Evolutionary conservation across 768 basidiomycete species (phyloP).

Genomic region (Rhodotorula diobovata): DNA sequence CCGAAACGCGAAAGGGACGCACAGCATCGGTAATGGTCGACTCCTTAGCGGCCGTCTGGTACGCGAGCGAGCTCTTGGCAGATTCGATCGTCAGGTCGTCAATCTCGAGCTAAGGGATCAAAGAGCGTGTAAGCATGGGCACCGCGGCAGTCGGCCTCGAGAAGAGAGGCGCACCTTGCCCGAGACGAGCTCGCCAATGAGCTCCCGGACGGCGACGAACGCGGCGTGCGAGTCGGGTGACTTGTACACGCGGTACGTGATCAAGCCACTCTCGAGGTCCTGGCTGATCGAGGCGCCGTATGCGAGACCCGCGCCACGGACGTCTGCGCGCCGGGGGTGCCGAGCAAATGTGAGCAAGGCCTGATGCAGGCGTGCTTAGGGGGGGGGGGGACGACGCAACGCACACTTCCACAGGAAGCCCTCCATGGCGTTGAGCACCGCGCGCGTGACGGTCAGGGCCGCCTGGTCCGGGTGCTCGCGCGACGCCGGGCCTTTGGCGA

Average conservation of each 20-base stretch:
- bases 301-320: constrained; percentile 89
- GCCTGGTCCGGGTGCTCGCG: constrained; percentile 75
- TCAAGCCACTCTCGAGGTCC: constrained; percentile 40
- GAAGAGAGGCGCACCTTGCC: constrained; percentile 58
- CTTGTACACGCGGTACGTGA: constrained; percentile 45
- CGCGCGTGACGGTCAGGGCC: constrained; percentile 73
- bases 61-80: constrained; percentile 88
- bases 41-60: constrained; percentile 69
- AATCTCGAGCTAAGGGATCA: constrained; percentile 80
- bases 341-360: not conserved
- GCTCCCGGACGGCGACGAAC: constrained; percentile 70
- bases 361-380: not conserved
- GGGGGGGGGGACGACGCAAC: constrained; percentile 11
- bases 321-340: constrained; percentile 54
- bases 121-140: too few species aligned
- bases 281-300: constrained; percentile 48
- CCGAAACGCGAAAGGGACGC: constrained; percentile 44
- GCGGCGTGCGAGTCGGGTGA: constrained; percentile 56
- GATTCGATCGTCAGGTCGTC: constrained; percentile 78
- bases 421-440: constrained; percentile 87
- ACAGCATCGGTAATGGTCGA: constrained; percentile 85
- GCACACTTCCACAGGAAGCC: constrained; percentile 79
- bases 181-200: constrained; percentile 73
- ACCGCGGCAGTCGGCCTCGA: constrained; percentile 42
- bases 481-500: constrained; percentile 70